These are phyloP conservation scores for Penicillium aurantiogriseum DNA, from an alignment of 2,329 filamentous ascomycete species.

Conservation along the genomic window DNA sequence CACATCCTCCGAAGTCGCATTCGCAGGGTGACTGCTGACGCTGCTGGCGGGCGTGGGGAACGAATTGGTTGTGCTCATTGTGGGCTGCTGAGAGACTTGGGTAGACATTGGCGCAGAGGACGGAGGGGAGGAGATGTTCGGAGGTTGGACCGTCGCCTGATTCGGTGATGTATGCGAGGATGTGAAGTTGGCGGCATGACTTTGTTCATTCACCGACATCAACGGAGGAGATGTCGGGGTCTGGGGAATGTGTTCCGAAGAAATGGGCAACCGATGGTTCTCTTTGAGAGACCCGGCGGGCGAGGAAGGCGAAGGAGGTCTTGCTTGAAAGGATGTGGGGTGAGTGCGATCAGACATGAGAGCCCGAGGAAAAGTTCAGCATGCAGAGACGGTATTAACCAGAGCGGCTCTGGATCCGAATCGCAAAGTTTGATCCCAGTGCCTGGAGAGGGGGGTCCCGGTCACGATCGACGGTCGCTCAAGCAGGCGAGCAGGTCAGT, in stretches of 20 bases:
- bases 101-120: conserved; percentile 45
- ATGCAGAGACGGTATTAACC: conserved; percentile 18
- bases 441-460: conserved; percentile 28
- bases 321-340: conserved; percentile 36
- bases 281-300: conserved; percentile 42
- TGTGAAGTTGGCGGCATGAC: conserved; percentile 48
- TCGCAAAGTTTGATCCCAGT: conserved; percentile 20
- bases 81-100: conserved; percentile 43
- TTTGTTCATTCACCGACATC: conserved; percentile 52
- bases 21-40: conserved; percentile 37
- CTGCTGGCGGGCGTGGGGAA: conserved; percentile 49
- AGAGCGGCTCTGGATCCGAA: conserved; percentile 17
- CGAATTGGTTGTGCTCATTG: conserved; percentile 41
- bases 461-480: conserved; percentile 37
- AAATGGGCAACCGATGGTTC: conserved; percentile 27
- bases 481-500: conserved; percentile 35
- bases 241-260: conserved; percentile 37
- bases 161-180: conserved; percentile 47
- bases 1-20: conserved; percentile 35
- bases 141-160: conserved; percentile 43
- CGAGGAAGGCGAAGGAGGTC: conserved; percentile 46
- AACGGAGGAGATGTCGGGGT: conserved; percentile 48
- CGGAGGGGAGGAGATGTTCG: conserved; percentile 42
- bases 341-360: conserved; percentile 42
- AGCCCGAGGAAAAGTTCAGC: conserved; percentile 16